These are phyloP conservation scores for Pistacia integerrima DNA, from an alignment of 345 rosid genomes.

Conservation along the genomic window DNA sequence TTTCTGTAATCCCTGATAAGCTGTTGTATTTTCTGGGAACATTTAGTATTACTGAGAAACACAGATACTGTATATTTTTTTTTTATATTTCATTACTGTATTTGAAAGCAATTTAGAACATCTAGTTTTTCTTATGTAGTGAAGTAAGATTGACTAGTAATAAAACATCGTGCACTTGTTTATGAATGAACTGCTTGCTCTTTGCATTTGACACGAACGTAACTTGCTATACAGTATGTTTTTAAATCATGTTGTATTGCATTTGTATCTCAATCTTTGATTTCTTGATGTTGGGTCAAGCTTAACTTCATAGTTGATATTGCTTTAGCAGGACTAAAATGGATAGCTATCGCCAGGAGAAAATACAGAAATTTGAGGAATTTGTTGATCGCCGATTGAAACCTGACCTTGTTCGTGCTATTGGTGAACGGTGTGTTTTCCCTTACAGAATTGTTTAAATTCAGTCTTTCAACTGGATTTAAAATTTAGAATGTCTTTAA, in stretches of 20 bases:
- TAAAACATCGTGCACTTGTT: too few species aligned
- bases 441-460: too few species aligned
- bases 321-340: conserved; percentile 24
- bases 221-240: background rate
- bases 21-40: background rate
- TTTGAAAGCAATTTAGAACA: background rate
- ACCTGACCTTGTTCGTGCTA: conserved; percentile 75
- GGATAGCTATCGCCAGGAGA: conserved; percentile 53
- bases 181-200: background rate
- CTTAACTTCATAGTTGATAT: background rate
- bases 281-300: background rate
- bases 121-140: too few species aligned
- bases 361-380: conserved; percentile 74
- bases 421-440: conserved; percentile 51
- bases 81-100: background rate
- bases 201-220: too few species aligned
- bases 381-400: conserved; percentile 78
- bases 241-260: background rate
- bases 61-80: background rate
- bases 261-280: too few species aligned
- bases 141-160: too few species aligned
- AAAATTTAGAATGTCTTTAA: background rate
- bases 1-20: background rate
- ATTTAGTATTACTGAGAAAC: background rate
- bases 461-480: too few species aligned